Conservation (phyloP, 352 stramenopile species). For the Pythium apleroticum region DNA sequence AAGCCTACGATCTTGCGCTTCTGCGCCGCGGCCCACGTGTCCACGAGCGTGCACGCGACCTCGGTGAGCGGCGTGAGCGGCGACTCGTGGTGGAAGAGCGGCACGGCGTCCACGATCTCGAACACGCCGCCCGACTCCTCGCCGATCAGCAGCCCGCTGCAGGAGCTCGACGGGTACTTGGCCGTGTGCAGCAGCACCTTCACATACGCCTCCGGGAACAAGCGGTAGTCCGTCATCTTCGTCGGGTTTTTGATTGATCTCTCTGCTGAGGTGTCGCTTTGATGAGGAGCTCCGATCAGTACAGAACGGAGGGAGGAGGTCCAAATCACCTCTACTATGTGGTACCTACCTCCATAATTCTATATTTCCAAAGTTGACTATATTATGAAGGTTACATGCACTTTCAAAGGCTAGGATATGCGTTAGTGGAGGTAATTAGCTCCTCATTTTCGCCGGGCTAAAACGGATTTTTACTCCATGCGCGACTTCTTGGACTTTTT, state of each 20-base stretch:
- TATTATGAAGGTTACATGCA: not conserved
- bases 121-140: slow-evolving; percentile 48
- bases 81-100: slow-evolving; percentile 78
- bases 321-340: not conserved
- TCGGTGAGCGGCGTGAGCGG: slow-evolving; percentile 66
- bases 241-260: not conserved
- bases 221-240: slow-evolving; percentile 65
- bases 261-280: not conserved
- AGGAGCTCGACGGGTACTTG: slow-evolving; percentile 46
- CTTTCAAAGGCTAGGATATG: not conserved
- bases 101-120: slow-evolving; percentile 56
- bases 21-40: slow-evolving; percentile 45
- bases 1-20: slow-evolving; percentile 66
- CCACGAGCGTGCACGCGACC: slow-evolving; percentile 66
- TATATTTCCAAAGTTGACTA: not conserved
- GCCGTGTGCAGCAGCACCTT: slow-evolving; percentile 78
- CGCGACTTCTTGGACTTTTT: slow-evolving; percentile 30
- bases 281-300: not conserved
- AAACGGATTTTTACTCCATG: slow-evolving; percentile 12
- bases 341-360: not conserved
- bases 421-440: not conserved
- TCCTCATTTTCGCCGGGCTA: not conserved
- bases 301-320: slow-evolving; percentile 4
- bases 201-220: slow-evolving; percentile 60
- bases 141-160: slow-evolving; percentile 61